Evolutionary conservation across 345 rosid species (phyloP).

Genomic region (Eutrema japonicum): DNA sequence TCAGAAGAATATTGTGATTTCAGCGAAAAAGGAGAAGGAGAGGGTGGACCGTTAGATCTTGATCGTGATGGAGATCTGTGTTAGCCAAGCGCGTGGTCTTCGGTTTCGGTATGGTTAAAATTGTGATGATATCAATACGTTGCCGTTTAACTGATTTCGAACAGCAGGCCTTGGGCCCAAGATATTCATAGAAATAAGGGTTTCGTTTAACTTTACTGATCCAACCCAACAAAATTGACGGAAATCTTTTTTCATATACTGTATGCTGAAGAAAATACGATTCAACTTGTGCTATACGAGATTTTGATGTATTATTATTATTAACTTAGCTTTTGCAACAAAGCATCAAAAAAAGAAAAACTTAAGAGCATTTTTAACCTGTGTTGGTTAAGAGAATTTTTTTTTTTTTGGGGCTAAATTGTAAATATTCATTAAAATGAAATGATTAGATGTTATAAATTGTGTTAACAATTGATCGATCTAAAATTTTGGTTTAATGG

Average conservation of each 20-base stretch:
- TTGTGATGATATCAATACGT: not conserved
- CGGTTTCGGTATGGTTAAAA: constrained; percentile 32
- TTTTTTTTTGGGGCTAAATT: too few relatives aligned
- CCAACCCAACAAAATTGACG: not conserved
- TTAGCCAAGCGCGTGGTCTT: constrained; percentile 28
- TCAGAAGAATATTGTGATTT: not conserved
- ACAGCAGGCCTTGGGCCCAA: constrained; percentile 3
- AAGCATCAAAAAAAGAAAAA: not conserved
- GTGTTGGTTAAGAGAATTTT: too few relatives aligned
- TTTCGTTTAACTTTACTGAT: not conserved
- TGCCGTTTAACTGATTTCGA: not conserved
- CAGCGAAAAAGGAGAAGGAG: constrained; percentile 22
- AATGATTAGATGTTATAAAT: too few relatives aligned
- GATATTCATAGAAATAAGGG: not conserved
- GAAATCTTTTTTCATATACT: not conserved
- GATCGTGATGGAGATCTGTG: constrained; percentile 28
- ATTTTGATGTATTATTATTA: not conserved
- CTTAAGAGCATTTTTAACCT: not conserved
- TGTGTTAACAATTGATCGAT: too few relatives aligned
- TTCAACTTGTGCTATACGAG: not conserved
- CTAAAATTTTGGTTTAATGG: too few relatives aligned
- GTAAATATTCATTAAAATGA: too few relatives aligned
- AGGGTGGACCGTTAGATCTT: constrained; percentile 47
- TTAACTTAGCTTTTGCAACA: not conserved
- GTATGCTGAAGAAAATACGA: not conserved